Percentiles rank a stretch among this genome's conserved stretches.
phyloP scores from a whole-genome alignment of 768 basidiomycete species.

The Boletus pseudopeckii region DNA sequence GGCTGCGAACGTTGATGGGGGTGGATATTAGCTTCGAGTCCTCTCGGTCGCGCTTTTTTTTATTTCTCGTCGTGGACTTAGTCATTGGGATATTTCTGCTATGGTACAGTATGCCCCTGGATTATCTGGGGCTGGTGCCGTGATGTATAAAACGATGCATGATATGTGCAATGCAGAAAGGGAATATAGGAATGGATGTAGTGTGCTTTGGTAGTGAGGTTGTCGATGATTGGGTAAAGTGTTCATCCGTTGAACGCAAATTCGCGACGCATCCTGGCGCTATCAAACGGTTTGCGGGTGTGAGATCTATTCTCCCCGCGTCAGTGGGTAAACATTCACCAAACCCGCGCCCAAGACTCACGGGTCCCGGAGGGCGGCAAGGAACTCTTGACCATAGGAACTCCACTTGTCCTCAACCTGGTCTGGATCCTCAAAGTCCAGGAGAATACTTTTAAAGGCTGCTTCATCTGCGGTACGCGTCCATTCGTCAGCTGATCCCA shows the following conservation, averaged over 20 bases:
- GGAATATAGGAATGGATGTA: not conserved
- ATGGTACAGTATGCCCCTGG: conserved; percentile 7
- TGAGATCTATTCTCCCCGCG: not conserved
- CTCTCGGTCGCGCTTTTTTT: not conserved
- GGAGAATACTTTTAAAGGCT: conserved; percentile 9
- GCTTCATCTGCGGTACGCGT: conserved; percentile 11
- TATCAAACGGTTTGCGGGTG: conserved; percentile 17
- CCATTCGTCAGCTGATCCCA: not conserved
- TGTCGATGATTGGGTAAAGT: no score
- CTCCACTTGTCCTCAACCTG: conserved; percentile 18
- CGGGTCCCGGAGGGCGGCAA: conserved; percentile 16
- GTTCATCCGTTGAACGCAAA: conserved; percentile 32
- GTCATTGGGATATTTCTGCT: conserved; percentile 3
- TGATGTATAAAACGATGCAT: conserved; percentile 8
- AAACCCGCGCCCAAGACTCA: conserved; percentile 6
- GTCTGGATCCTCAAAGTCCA: conserved; percentile 16
- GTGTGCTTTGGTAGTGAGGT: not conserved
- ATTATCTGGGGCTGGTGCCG: not conserved
- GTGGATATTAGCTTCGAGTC: conserved; percentile 28
- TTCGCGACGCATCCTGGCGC: conserved; percentile 27
- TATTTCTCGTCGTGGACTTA: not conserved
- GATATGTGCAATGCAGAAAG: conserved; percentile 4
- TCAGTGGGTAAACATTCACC: not conserved
- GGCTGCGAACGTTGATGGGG: conserved; percentile 59
- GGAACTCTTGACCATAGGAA: conserved; percentile 17